Base-by-base conservation (phyloP, 305 asterid genomes). In the Fraxinus platypoda region DNA sequence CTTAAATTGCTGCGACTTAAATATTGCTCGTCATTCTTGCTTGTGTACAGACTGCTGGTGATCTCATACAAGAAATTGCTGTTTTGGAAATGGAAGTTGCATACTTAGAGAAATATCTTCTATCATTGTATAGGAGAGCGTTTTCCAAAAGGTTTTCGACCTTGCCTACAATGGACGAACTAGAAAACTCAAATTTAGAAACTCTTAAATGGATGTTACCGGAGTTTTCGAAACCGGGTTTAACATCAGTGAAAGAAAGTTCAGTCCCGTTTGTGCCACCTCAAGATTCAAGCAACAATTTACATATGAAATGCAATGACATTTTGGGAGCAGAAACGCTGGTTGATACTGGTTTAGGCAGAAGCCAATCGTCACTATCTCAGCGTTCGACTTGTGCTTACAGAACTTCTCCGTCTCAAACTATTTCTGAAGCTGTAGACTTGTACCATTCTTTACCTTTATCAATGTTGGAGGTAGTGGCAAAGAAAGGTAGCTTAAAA, bases 291-390 rank as follows among this genome's bases (percentile, higher is more conserved):
- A 34, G 62, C 3, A 84, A 80, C 75, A 23, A 49, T 46, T 82
- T 76, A 38, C 70, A 71, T 64, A 71, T 7, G 11, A 83, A 74
- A 49, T 76, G 86, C 82, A 81, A 81, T 76, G 87, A 78, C 76
- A 75, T 87, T 79, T 54, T 86, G 12, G 93, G 89, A 43, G 81
- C 88, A 19, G 94, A 88, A 78, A 72, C 82, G 12, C 83, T 90
- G 78, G 68, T 87, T 1, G 97, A 92, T 70, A 87, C 90, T 28
- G 90, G 93, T n/a, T 86, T 92, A 77, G 86, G 84, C 82, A 88
- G 97, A 52, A 90, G 93, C 89, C 97, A 94, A 8, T 96, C 99
- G 1, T 94, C 99, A 0, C 86, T 93, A n/a, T 94, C 99, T 76
- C 95, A 89, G 12, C 87, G 86, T 70, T 92, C 98, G 8, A 91